These are phyloP conservation scores for Limnanthes douglasii DNA, from an alignment of 345 rosid species.

Conservation along the genomic window DNA sequence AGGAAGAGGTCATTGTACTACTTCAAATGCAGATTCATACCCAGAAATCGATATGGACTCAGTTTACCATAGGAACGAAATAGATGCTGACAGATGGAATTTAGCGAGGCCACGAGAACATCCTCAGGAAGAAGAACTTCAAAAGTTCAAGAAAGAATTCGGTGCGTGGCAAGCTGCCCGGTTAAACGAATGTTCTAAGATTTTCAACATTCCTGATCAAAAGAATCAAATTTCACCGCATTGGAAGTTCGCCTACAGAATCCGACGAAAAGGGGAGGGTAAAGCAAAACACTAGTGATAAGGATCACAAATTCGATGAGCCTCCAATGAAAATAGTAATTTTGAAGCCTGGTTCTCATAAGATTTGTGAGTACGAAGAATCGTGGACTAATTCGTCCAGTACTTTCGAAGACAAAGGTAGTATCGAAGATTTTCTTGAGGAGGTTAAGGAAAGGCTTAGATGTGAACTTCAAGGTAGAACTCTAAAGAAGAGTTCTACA, in stretches of 20 bases:
- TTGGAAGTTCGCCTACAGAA: too few relatives aligned
- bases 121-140: conserved; percentile 95
- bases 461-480: conserved; percentile 58
- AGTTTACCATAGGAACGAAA: too few relatives aligned
- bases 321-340: conserved; percentile 57
- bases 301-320: conserved; percentile 21
- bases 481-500: conserved; percentile 28
- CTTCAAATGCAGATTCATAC: too few relatives aligned
- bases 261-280: conserved; percentile 8
- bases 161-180: conserved; percentile 89
- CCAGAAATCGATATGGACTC: too few relatives aligned
- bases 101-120: conserved; percentile 55
- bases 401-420: conserved; percentile 35
- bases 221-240: conserved; percentile 12
- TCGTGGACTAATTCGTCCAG: conserved; percentile 49
- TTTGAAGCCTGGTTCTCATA: conserved; percentile 74
- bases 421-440: conserved; percentile 79
- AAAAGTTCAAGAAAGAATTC: conserved; percentile 80
- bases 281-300: conserved; percentile 23
- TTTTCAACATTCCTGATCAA: conserved; percentile 17
- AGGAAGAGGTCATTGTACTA: conserved; percentile 12
- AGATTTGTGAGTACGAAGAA: conserved; percentile 38
- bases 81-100: conserved; percentile 17
- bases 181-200: conserved; percentile 51
- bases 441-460: conserved; percentile 76